Evolutionary conservation across 371 early-diverging fungal species (phyloP).

Genomic region (Mortierella sp.): DNA sequence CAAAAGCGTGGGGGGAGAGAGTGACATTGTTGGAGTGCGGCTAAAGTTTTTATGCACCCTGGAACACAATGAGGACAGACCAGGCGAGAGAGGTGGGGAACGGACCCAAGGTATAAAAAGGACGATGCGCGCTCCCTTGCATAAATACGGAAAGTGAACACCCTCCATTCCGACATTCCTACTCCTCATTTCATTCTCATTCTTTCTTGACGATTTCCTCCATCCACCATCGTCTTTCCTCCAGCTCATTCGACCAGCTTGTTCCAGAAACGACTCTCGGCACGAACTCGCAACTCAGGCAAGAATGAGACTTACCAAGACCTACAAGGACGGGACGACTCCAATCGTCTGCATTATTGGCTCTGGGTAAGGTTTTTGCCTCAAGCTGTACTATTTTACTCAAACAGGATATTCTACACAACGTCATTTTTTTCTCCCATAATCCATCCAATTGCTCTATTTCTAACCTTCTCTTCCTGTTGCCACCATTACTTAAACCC

Average conservation of each 20-base stretch:
- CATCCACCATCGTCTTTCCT: neutral
- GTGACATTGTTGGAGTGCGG: no score
- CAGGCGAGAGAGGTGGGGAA: no score
- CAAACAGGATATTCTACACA: no score
- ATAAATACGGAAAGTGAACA: no score
- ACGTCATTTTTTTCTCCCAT: no score
- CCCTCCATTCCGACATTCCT: no score
- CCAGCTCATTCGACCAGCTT: neutral
- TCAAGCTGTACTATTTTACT: neutral
- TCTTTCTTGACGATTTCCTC: neutral
- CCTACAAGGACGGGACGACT: slow-evolving; percentile 46
- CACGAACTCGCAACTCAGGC: neutral
- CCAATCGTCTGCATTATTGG: slow-evolving; percentile 57
- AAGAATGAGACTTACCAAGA: slow-evolving; percentile 51
- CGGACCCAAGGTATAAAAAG: no score
- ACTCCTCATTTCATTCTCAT: no score
- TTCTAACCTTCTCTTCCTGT: neutral
- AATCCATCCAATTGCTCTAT: neutral
- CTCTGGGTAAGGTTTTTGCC: slow-evolving; percentile 33
- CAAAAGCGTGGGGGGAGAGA: no score
- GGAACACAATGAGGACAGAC: no score
- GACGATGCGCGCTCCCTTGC: no score
- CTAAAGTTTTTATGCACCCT: no score
- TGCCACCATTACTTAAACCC: neutral
- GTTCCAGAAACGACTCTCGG: neutral